Base-by-base conservation (phyloP, 257 asterid genomes). In the Solanum sitiens region DNA sequence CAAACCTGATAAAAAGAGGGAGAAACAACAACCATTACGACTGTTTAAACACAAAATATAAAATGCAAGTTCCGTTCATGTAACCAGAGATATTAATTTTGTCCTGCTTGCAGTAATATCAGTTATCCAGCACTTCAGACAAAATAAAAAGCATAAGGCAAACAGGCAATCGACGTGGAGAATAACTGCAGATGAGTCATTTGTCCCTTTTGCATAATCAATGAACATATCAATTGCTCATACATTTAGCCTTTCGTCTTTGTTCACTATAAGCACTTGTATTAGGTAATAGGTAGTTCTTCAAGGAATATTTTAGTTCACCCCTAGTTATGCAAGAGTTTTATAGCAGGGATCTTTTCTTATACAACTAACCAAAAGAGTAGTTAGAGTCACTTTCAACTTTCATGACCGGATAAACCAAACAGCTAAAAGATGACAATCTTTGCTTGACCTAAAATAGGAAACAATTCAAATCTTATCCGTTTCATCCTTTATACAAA, bases 1-100 rank as follows among this genome's bases (percentile, higher is more conserved):
- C 98, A 95, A 87, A 95, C 98, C 98, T 95, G 71, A 86, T 45
- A 59, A 13, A 44, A 87, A 77, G 86, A 80, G 86, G 63, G 87
- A 73, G 84, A 86, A 56, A 30, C 65, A 14, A 85, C 87, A 11
- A 39, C 20, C 85, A 80, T 82, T 76, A 75, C 45, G 23, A 89
- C 87, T 45, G 44, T 25, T 11, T 16, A 37, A 80, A 47, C 85
- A 80, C 68, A 80, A 47, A 50, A 16, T 5, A 47, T 2, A 5
- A 80, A 80, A 80, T 80, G 68, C 27, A 79, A 45, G 84, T 37
- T 39, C 12, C 20, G 20, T 74, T 74, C 53, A 76, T 12, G 61
- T 47, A 47, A 80, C 44, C 40, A 16, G 44, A 47, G 85, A 45
- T 27, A 79, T 8, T 45, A 16, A 79, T 39, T 25, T 44, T 77